Evolutionary conservation across 345 rosid species (phyloP).

Genomic region (Syzygium aromaticum): DNA sequence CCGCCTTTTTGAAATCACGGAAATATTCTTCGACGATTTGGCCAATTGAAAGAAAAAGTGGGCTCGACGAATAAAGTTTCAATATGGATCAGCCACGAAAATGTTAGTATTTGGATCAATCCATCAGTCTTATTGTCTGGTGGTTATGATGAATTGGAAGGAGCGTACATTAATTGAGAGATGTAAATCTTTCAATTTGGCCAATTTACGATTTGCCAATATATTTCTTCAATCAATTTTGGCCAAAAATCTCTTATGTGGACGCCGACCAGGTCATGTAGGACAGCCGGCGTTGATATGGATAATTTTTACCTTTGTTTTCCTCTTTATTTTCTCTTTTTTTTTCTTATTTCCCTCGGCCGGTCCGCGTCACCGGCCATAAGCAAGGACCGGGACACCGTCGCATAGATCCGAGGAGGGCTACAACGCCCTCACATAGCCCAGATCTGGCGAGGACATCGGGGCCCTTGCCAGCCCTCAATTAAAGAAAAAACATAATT

Average conservation of each 20-base stretch:
- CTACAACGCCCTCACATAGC: background rate
- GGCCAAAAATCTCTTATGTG: background rate
- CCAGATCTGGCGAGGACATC: background rate
- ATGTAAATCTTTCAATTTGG: too few relatives aligned
- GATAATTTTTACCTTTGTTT: background rate
- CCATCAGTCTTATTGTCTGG: background rate
- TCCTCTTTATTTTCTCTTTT: background rate
- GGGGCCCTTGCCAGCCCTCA: accelerated
- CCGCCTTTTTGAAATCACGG: background rate
- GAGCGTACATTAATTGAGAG: background rate
- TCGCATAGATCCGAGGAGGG: background rate
- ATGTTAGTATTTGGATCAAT: background rate
- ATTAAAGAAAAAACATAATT: background rate
- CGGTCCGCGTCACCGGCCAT: accelerated
- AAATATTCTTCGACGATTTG: background rate
- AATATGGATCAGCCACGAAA: background rate
- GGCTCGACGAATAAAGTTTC: background rate
- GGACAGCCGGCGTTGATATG: accelerated
- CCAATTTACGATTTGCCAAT: background rate
- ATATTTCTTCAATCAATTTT: background rate
- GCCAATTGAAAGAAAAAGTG: background rate
- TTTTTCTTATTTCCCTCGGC: background rate
- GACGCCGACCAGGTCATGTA: too few relatives aligned
- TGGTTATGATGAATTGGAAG: background rate
- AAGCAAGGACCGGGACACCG: too few relatives aligned